Evolutionary conservation across 148 eudicot species (phyloP).

Genomic region (Pharnaceum exiguum): DNA sequence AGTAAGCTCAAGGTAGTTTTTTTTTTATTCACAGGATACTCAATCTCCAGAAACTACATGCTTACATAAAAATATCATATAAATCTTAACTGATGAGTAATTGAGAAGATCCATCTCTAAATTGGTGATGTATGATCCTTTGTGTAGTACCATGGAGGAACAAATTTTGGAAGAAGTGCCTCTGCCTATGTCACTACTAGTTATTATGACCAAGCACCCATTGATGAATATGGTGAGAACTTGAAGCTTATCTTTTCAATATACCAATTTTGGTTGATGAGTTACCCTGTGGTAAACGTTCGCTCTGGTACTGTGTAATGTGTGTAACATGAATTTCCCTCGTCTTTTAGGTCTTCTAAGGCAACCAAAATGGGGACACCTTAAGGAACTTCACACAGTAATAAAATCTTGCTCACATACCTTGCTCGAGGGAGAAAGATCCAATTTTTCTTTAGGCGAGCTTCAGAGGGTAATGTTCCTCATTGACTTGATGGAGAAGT

Average conservation of each 20-base stretch:
- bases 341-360: conserved; percentile 35
- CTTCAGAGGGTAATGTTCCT: conserved; percentile 29
- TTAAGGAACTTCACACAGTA: conserved; percentile 43
- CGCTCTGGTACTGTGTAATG: background rate
- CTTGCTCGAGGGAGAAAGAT: conserved; percentile 32
- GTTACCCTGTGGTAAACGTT: background rate
- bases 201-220: conserved; percentile 58
- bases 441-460: conserved; percentile 31
- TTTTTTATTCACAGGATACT: no score
- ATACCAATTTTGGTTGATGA: background rate
- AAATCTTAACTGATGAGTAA: background rate
- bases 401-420: conserved; percentile 36
- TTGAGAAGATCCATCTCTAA: background rate
- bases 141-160: conserved; percentile 52
- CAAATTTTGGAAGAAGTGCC: conserved; percentile 50
- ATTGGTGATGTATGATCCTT: background rate
- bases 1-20: no score
- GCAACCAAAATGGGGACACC: conserved; percentile 72
- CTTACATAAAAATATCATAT: no score
- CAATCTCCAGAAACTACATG: no score
- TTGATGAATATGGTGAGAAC: conserved; percentile 51
- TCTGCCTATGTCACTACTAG: conserved; percentile 46
- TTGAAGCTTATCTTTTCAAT: background rate
- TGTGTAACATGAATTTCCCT: background rate
- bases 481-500: no score